Conservation (phyloP, 1,284 basidiomycete species). For the Apiotrichum gamsii region DNA sequence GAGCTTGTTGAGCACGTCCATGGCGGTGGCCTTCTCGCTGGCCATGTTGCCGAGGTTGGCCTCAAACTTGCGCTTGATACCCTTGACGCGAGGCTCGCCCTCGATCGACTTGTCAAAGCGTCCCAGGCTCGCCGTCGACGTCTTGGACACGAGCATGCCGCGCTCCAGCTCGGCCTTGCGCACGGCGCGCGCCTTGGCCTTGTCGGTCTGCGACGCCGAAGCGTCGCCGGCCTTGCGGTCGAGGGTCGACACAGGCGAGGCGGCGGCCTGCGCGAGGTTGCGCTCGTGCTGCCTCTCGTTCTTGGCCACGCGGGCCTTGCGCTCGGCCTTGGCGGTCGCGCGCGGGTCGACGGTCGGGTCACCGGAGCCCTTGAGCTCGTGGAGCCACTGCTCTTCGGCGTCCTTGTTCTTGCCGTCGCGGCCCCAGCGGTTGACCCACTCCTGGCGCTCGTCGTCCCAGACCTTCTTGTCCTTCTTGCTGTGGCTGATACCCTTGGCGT, state of each 20-base stretch:
- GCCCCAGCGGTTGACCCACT: constrained; percentile 92
- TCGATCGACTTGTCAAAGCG: constrained; percentile 79
- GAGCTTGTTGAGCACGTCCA: constrained; percentile 69
- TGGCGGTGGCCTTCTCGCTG: constrained; percentile 64
- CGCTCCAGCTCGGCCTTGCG: constrained; percentile 71
- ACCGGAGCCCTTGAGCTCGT: constrained; percentile 71
- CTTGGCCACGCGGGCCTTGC: constrained; percentile 74
- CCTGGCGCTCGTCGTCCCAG: constrained; percentile 92
- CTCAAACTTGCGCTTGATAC: constrained; percentile 84
- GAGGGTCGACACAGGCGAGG: constrained; percentile 16
- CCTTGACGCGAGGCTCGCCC: constrained; percentile 80
- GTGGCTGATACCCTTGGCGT: constrained; percentile 86
- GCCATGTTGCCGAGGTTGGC: constrained; percentile 42
- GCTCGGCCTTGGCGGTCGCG: constrained; percentile 64
- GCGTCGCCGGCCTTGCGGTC: constrained; percentile 11
- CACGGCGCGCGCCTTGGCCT: constrained; percentile 47
- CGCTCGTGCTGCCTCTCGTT: constrained; percentile 75
- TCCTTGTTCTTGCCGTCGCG: constrained; percentile 85
- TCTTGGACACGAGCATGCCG: constrained; percentile 69
- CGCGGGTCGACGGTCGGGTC: constrained; percentile 68
- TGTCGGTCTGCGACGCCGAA: constrained; percentile 17
- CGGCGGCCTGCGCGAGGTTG: constrained; percentile 60
- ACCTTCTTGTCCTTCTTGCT: constrained; percentile 71
- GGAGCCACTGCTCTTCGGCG: constrained; percentile 82
- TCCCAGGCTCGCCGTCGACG: constrained; percentile 88